Evolutionary conservation across 169 alveolate genomes (phyloP).

Genomic region (Perkinsus marinus): DNA sequence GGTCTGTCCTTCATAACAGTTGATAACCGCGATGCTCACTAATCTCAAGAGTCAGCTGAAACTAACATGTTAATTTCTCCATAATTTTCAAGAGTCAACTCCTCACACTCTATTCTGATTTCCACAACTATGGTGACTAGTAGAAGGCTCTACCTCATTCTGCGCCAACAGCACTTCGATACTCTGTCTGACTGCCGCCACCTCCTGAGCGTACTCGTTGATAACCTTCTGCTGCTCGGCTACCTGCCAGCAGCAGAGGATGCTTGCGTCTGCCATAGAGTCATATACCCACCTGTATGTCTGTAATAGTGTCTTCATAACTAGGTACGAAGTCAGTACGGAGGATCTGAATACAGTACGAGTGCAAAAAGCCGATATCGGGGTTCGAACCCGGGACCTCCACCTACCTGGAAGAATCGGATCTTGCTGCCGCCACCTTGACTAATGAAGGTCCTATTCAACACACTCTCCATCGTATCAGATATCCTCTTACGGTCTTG

Average conservation of each 20-base stretch:
- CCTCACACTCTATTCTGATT: too few species aligned
- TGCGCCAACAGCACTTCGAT: neutral
- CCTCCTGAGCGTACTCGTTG: neutral
- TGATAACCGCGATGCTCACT: too few species aligned
- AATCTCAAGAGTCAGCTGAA: too few species aligned
- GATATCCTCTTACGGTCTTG: neutral
- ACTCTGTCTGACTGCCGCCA: neutral
- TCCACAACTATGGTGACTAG: too few species aligned
- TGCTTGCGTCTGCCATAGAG: too few species aligned
- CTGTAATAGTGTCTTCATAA: conserved; percentile 1
- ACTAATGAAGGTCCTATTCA: neutral
- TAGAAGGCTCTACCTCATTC: conserved; percentile 1
- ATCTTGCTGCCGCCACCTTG: neutral
- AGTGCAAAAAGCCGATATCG: neutral
- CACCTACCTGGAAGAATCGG: neutral
- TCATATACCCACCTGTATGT: neutral
- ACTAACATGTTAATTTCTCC: too few species aligned
- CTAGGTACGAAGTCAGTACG: neutral
- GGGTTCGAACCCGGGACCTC: neutral
- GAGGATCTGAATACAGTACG: neutral
- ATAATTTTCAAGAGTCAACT: too few species aligned
- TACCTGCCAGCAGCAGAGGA: neutral
- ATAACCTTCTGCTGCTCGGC: conserved; percentile 8
- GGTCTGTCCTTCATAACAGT: too few species aligned
- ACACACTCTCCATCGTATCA: neutral